Base-by-base conservation (phyloP, 2,329 filamentous ascomycete species). In the Botryotinia calthae region DNA sequence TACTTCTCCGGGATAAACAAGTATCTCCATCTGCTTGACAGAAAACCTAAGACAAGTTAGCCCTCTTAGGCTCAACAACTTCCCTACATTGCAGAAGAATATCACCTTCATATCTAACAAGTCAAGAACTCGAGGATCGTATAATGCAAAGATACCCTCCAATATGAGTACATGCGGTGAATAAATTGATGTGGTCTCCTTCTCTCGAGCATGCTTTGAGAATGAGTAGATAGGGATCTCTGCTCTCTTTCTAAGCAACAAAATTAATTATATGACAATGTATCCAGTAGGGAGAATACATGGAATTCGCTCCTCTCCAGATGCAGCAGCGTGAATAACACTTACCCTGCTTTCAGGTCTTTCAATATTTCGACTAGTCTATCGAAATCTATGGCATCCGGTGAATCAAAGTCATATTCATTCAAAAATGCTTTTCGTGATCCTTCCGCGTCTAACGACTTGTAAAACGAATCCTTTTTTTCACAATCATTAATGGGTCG, bases 161-260 rank as follows among this genome's bases (percentile, higher is more conserved):
- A 99, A 84, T 64, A 99, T 94, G 40, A 99, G 86, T 37, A 99
- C 96, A 82, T 97, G 96, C 1, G 96, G 96, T 7, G 96, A 98
- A 81, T 99, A 99, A 74, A 99, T 93, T 1, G 93, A 91, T 0
- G 92, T 97, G 0, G 94, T 97, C 76, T 92, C 86, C 18, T 91
- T 86, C 65, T 95, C 82, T 65, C 96, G 89, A 75, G 93, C 89
- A 82, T 99, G 96, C 80, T 97, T 92, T 77, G 93, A 89, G 82
- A 99, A 99, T 0, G 96, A 99, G 82, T 99, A 99, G 18, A 97
- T 86, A 0, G 96, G 96, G 72, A 99, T 94, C 78, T 98, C 94
- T 71, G 94, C 92, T 80, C 93, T 91, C 82, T 93, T 94, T 73
- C 93, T 95, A 77, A 42, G 70, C 31, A 58, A 54, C 28, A 25